A percentile compares a stretch with the other conserved stretches of the same genome.
phyloP scores from a whole-genome alignment of 202 grass and related monocot genomes.

The Panicum hallii region DNA sequence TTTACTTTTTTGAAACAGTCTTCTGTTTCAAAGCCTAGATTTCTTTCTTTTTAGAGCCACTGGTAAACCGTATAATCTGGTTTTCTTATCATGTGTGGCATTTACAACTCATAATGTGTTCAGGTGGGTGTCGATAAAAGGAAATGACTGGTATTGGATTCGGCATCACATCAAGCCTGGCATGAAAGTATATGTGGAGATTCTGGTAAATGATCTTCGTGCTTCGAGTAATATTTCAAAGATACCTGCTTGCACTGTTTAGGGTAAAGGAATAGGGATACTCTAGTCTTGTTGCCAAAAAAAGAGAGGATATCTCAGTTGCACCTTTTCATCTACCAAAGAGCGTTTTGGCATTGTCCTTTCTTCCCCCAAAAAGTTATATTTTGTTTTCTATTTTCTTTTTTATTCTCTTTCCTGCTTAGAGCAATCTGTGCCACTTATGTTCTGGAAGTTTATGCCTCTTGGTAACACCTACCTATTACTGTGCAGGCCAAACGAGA shows the following conservation, averaged over 20 bases:
- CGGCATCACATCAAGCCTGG: slow-evolving; percentile 97
- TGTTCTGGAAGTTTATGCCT: slow-evolving; percentile 2
- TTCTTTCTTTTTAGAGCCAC: neutral
- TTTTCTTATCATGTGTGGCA: neutral
- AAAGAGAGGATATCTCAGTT: neutral
- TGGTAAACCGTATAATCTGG: neutral
- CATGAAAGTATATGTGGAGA: slow-evolving; percentile 88
- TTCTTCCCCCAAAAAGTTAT: neutral
- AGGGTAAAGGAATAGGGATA: slow-evolving; percentile 1
- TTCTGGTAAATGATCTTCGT: slow-evolving; percentile 68
- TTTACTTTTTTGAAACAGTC: neutral
- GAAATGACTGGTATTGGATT: slow-evolving; percentile 99
- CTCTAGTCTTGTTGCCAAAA: neutral
- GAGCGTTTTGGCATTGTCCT: neutral
- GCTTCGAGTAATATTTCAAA: neutral
- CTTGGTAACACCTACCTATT: slow-evolving; percentile 14
- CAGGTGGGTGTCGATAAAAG: slow-evolving; percentile 97
- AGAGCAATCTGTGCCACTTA: neutral
- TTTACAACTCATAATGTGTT: slow-evolving; percentile 27
- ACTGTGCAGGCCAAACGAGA: slow-evolving; percentile 84
- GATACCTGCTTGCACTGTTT: neutral
- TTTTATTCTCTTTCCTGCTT: neutral
- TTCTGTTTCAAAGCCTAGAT: neutral
- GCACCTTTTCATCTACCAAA: slow-evolving; percentile 15
- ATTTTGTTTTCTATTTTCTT: neutral